These are phyloP conservation scores for Chlamydomonas sp. DNA, from an alignment of 139 green algal species.

Conservation along the genomic window DNA sequence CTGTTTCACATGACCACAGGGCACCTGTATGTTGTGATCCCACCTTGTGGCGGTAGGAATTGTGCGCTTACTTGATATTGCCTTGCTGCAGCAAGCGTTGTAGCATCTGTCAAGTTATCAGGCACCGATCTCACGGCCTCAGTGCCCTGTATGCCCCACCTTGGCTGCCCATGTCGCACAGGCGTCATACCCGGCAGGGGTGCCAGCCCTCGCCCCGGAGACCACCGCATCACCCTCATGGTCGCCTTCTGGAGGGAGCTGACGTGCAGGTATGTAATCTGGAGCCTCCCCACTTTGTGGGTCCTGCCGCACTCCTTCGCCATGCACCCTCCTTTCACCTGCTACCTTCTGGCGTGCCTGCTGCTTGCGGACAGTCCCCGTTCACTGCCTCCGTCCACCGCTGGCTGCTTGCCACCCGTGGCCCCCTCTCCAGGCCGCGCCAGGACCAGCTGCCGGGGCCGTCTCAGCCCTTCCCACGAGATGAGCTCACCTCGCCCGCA, in stretches of 20 bases:
- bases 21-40: no score
- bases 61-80: no score
- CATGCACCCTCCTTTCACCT: background rate
- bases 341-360: constrained; percentile 13
- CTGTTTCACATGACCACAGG: no score
- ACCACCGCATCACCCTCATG: constrained; percentile 62
- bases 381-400: background rate
- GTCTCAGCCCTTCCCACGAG: constrained; percentile 17
- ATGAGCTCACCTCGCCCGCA: background rate
- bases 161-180: background rate
- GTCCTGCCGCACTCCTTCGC: background rate
- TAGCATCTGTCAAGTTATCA: no score
- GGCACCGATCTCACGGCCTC: no score
- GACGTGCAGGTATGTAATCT: constrained; percentile 22
- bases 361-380: background rate
- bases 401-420: no score
- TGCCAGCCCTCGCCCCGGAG: constrained; percentile 21
- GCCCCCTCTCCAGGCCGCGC: background rate
- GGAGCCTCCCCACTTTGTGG: background rate
- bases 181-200: constrained; percentile 61
- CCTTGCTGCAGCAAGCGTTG: no score
- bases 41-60: no score
- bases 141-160: no score
- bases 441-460: constrained; percentile 29
- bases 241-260: constrained; percentile 65